Conservation (phyloP, 2,329 filamentous ascomycete species). For the Scedosporium apiospermum region DNA sequence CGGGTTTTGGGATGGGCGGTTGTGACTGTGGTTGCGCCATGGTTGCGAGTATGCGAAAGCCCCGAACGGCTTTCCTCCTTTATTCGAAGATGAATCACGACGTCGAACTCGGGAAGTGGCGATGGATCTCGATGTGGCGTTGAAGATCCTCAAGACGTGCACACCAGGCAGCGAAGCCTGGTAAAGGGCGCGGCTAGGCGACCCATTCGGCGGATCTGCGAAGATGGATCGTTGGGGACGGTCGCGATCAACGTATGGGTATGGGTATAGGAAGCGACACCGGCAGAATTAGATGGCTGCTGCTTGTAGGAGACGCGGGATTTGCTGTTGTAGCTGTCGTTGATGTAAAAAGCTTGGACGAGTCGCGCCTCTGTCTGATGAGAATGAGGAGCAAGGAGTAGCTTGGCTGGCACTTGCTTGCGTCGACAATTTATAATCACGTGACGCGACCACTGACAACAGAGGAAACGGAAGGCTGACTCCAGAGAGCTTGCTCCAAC, state of each 20-base stretch:
- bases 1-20: slow-evolving; percentile 19
- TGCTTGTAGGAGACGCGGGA: background rate
- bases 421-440: slow-evolving; percentile 9
- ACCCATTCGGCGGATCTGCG: slow-evolving; percentile 32
- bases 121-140: background rate
- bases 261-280: background rate
- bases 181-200: slow-evolving; percentile 30
- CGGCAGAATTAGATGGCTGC: background rate
- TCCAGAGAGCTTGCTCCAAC: background rate
- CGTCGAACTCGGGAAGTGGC: background rate
- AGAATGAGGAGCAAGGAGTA: slow-evolving; percentile 5
- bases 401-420: background rate
- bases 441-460: slow-evolving; percentile 1
- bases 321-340: background rate
- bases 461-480: background rate
- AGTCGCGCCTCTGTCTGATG: slow-evolving; percentile 7
- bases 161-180: slow-evolving; percentile 41
- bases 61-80: background rate
- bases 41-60: slow-evolving; percentile 6
- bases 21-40: slow-evolving; percentile 56
- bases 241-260: slow-evolving; percentile 10
- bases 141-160: slow-evolving; percentile 1
- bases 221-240: background rate
- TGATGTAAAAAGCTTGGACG: background rate
- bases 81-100: background rate